Evolutionary conservation across 192 early-diverging fungal species (phyloP), one percentile per base, ranked within the genome.

Genomic region (Mortierella hygrophila): DNA sequence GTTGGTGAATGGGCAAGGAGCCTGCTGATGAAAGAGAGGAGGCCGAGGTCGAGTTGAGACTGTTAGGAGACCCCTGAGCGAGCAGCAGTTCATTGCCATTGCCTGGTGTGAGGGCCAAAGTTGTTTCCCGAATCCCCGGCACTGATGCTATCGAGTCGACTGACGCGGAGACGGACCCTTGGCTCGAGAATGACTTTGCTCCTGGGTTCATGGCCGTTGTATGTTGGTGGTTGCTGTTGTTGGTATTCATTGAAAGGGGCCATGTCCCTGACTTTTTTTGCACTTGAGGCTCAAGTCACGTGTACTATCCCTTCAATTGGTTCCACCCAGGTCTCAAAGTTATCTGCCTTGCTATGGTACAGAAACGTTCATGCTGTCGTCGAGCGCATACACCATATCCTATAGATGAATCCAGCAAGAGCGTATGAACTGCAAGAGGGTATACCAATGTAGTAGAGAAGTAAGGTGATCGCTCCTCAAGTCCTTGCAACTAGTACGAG

Each of bases 11-110:
- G 47, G 82, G 82, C 37, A 85, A 68, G 20, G 82, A 85, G 37
- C 82, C 82, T 76, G 82, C 63, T 23, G 82, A 85, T 23, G 77
- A 79, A 41, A 85, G 46, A 0, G 82, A 85, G 13, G 82, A 85
- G 15, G 82, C 74, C 3, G 82, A 79, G 54, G 82, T 85, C 5
- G 82, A 85, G 70, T 76, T 79, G 74, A 79, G 74, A 47, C 82
- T 85, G 46, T 79, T 77, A 4, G 78, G 78, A 9, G 82, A 79
- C 8, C 77, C 77, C 32, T 79, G 78, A 21, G 78, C 38, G 21
- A 83, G 44, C 3, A 75, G 29, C 4, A 75, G 42, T 23, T 79
- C 77, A 65, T 75, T 79, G 40, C 15, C 77, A 65, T 72, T 79
- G 40, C 15, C 65, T 47, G 76, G 68, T 0, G 65, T 23, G 11